Evolutionary conservation across 345 rosid genomes (phyloP).

Genomic region (Eucalyptus paniculata): DNA sequence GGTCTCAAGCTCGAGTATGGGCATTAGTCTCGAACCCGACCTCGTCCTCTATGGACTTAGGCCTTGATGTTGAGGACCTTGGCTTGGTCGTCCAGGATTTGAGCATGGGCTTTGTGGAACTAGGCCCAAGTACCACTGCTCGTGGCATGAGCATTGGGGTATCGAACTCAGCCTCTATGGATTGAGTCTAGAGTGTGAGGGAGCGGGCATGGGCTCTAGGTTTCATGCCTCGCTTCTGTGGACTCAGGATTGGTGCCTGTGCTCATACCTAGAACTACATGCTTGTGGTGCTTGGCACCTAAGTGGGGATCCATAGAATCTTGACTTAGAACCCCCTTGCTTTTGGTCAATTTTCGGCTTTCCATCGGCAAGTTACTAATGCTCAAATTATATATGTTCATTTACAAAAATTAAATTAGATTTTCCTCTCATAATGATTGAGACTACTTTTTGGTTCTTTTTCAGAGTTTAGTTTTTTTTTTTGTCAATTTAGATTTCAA

Average conservation of each 20-base stretch:
- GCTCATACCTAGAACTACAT: neutral
- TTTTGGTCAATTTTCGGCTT: no score
- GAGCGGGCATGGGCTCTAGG: neutral
- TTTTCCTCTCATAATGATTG: no score
- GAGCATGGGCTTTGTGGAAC: neutral
- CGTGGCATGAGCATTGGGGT: no score
- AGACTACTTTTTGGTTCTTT: neutral
- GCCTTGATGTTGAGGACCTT: neutral
- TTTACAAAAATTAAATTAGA: no score
- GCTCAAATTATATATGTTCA: neutral
- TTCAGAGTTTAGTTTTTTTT: no score
- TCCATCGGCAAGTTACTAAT: no score
- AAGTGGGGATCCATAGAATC: neutral
- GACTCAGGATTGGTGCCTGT: accelerated
- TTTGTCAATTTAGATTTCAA: no score
- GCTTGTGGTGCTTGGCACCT: neutral
- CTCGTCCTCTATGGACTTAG: neutral
- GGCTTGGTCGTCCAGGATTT: neutral
- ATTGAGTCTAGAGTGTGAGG: accelerated
- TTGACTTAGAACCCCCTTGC: neutral
- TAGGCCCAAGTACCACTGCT: neutral
- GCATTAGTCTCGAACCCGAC: neutral
- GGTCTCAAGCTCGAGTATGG: neutral
- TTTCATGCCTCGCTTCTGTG: neutral
- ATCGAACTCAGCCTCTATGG: neutral